Conservation (phyloP, 1,284 basidiomycete species). For the Coriolopsis trogii region DNA sequence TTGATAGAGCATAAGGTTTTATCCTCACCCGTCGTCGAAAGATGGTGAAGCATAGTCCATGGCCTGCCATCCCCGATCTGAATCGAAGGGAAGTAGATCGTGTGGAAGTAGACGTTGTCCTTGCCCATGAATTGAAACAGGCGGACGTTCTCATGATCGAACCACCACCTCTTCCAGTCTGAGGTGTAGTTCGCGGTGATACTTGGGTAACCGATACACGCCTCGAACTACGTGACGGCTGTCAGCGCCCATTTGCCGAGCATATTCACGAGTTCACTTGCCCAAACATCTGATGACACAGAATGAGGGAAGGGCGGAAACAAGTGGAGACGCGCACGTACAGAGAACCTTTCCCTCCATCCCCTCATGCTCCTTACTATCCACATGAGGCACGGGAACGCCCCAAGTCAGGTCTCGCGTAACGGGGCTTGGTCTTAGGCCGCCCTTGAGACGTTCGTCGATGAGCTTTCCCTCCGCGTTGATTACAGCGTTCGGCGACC, state of each 20-base stretch:
- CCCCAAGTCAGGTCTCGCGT: constrained; percentile 98
- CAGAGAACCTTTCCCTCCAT: constrained; percentile 97
- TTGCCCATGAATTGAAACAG: constrained; percentile 99
- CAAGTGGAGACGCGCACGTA: constrained; percentile 45
- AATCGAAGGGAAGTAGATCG: constrained; percentile 93
- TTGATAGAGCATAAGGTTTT: background rate
- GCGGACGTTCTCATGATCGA: constrained; percentile 88
- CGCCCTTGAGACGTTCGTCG: constrained; percentile 88
- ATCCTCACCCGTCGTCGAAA: constrained; percentile 86
- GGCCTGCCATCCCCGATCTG: constrained; percentile 87
- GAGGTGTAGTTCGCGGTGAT: constrained; percentile 96
- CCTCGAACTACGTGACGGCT: constrained; percentile 79
- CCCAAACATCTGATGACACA: constrained; percentile 76
- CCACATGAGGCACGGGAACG: constrained; percentile 84
- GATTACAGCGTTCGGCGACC: constrained; percentile 93
- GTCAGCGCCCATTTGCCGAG: background rate
- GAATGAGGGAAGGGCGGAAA: constrained; percentile 9
- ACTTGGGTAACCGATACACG: constrained; percentile 96
- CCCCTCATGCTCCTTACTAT: constrained; percentile 72
- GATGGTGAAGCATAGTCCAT: constrained; percentile 95
- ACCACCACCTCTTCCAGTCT: constrained; percentile 98
- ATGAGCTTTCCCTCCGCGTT: constrained; percentile 87
- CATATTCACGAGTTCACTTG: constrained; percentile 39
- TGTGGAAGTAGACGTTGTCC: constrained; percentile 98
- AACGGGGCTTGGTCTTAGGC: constrained; percentile 88